Conservation (phyloP, 805 yeast species). For the Candida hungchunana region DNA sequence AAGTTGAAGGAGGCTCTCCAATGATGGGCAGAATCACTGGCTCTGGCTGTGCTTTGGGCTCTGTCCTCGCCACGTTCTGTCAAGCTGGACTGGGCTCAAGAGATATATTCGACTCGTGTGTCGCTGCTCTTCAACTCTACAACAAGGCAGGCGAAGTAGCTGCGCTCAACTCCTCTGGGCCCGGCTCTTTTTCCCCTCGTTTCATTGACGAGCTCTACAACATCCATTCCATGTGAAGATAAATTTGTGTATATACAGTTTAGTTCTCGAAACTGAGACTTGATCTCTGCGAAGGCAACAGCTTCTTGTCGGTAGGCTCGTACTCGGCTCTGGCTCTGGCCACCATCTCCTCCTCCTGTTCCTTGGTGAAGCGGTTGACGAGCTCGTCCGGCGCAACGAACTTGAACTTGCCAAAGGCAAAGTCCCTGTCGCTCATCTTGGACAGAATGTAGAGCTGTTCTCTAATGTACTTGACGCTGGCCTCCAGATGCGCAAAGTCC, state of each 20-base stretch:
- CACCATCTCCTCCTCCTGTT: constrained; percentile 55
- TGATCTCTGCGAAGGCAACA: constrained; percentile 59
- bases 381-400: constrained; percentile 81
- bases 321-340: constrained; percentile 47
- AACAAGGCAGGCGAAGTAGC: constrained; percentile 4
- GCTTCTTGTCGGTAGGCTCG: constrained; percentile 36
- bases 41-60: constrained; percentile 79
- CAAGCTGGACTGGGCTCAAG: background rate
- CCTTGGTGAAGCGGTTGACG: constrained; percentile 64
- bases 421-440: constrained; percentile 84
- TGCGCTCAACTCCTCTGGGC: constrained; percentile 2
- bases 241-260: background rate
- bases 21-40: constrained; percentile 73
- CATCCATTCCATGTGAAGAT: background rate
- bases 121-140: constrained; percentile 2
- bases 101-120: background rate
- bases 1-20: constrained; percentile 52
- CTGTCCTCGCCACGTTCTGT: constrained; percentile 51
- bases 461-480: constrained; percentile 84
- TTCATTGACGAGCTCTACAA: constrained; percentile 6
- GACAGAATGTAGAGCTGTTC: constrained; percentile 85
- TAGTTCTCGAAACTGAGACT: constrained; percentile 27
- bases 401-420: constrained; percentile 83
- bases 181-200: constrained; percentile 6
- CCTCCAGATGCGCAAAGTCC: constrained; percentile 81